Base-by-base conservation (phyloP, 2,329 filamentous ascomycete species). In the Orbilia quercus region DNA sequence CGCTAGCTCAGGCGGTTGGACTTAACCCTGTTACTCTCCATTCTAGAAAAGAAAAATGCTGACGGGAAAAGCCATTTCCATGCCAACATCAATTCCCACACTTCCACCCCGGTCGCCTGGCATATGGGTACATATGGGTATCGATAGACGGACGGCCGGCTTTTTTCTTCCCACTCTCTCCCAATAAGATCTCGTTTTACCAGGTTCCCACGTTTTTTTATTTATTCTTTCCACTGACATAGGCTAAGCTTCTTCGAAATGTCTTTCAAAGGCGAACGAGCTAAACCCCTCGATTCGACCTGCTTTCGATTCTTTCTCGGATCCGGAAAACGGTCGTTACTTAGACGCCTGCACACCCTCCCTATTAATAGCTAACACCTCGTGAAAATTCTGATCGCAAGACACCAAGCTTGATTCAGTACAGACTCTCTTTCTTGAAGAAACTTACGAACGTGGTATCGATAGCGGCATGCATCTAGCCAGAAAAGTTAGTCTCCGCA, bases 151-250 rank as follows among this genome's bases (percentile, higher is more conserved):
- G 54, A 53, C 38, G 34, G 47, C 7, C 47, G 7, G 12, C 25
- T 42, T 42, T 34, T 47, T 36, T 54, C 20, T 25, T 36, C 40
- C 38, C n/a, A n/a, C 12, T n/a, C 34, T 57, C 23, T 25, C 54
- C 64, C 55, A 69, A 60, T 54, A 42, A 55, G 22, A 69, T 42
- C 47, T 36, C 64, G 14, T 20, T 34, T n/a, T 55, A 34, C 64
- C 54, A 45, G 54, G 55, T 48, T 69, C 54, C 64, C 64, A 69
- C 64, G 64, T 69, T 69, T 69, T 60, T n/a, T n/a, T n/a, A n/a
- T n/a, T n/a, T 7, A 11, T 16, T 34, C 20, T 57, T 42, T 51
- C 54, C 28, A 5, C 9, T 9, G 9, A 31, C 28, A 20, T 48
- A 44, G 16, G 40, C 53, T 53, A 67, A 53, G 53, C 53, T 50